phyloP scores from a whole-genome alignment of 345 rosid species.

The Sonneratia alba region DNA sequence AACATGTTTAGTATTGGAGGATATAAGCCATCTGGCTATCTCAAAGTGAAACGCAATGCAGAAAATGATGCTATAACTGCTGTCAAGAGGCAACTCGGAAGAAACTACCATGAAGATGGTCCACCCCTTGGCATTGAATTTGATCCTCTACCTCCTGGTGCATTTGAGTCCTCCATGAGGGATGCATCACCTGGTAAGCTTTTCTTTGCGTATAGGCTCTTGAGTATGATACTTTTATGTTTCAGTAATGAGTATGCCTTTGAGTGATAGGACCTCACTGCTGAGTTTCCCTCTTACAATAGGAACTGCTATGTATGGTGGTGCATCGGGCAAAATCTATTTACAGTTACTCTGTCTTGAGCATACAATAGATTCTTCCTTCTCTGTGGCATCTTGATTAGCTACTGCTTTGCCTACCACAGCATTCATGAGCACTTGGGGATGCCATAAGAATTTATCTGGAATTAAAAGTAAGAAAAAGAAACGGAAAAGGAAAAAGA shows the following conservation, averaged over 20 bases:
- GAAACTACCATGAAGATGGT: constrained; percentile 68
- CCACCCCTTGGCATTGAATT: constrained; percentile 68
- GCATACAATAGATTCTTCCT: too few species aligned
- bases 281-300: too few species aligned
- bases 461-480: not conserved
- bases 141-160: constrained; percentile 76
- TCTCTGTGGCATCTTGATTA: too few species aligned
- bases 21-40: constrained; percentile 72
- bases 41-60: constrained; percentile 59
- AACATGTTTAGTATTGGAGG: constrained; percentile 30
- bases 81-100: constrained; percentile 76
- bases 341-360: too few species aligned
- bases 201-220: too few species aligned
- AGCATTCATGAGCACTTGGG: too few species aligned
- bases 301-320: too few species aligned
- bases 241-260: too few species aligned
- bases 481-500: not conserved
- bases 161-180: constrained; percentile 56
- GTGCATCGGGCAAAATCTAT: too few species aligned
- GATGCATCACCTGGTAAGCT: constrained; percentile 10
- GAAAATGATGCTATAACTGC: constrained; percentile 78
- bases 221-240: too few species aligned
- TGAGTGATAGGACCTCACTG: too few species aligned
- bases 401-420: too few species aligned
- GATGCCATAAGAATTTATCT: not conserved